These are phyloP conservation scores for Parathielavia hyrcaniae DNA, from an alignment of 495 filamentous ascomycete species.

Conservation along the genomic window DNA sequence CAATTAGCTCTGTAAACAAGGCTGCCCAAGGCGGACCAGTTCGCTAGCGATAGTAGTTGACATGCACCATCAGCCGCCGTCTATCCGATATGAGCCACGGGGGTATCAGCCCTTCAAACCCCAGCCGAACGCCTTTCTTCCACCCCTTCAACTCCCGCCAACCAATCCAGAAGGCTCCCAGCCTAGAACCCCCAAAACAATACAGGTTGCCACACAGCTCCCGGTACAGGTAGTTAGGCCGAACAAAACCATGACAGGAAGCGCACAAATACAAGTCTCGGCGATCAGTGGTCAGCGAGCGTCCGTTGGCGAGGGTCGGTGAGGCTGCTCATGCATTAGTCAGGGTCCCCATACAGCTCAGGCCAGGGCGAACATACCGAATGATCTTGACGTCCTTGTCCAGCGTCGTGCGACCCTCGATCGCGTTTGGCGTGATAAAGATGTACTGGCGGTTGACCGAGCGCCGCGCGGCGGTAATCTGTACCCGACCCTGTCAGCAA, in stretches of 20 bases:
- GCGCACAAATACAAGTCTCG: background rate
- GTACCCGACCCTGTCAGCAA: conserved; percentile 3
- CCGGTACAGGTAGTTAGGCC: background rate
- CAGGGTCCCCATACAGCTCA: background rate
- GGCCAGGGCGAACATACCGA: conserved; percentile 49
- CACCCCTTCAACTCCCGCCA: background rate
- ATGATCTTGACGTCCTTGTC: conserved; percentile 77
- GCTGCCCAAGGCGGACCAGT: background rate
- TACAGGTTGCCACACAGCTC: background rate
- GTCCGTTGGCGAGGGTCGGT: conserved; percentile 53
- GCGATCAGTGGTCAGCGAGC: conserved; percentile 35
- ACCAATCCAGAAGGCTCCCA: background rate
- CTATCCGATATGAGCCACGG: background rate
- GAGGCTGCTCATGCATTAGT: conserved; percentile 38
- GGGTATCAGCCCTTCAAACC: background rate
- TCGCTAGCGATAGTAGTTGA: background rate
- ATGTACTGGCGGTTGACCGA: conserved; percentile 90
- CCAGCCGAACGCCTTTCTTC: conserved; percentile 8
- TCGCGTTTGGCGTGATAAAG: conserved; percentile 89
- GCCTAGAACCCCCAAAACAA: background rate
- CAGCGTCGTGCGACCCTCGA: conserved; percentile 60
- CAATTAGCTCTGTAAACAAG: background rate
- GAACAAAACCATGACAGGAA: conserved; percentile 2
- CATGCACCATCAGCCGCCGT: background rate
- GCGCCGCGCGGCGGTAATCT: conserved; percentile 73